phyloP scores from a whole-genome alignment of 2,329 filamentous ascomycete genomes.

The Capronia americana region DNA sequence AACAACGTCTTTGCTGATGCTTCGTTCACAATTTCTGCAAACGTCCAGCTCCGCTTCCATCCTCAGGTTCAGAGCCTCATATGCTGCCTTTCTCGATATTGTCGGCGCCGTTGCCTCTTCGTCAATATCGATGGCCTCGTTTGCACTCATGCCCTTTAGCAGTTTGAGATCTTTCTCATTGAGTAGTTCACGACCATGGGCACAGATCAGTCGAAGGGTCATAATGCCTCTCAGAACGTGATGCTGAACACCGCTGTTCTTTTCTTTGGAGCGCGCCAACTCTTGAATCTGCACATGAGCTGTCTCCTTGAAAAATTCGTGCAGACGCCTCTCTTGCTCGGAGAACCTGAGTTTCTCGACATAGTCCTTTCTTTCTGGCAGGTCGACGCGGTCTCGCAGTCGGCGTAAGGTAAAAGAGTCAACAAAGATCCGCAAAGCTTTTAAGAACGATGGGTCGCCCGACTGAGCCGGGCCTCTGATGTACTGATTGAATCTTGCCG shows the following conservation, averaged over 20 bases:
- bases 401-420: constrained; percentile 93
- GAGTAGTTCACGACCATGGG: constrained; percentile 90
- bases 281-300: constrained; percentile 80
- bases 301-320: constrained; percentile 83
- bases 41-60: constrained; percentile 77
- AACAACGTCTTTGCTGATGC: constrained; percentile 60
- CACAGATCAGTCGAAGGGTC: constrained; percentile 86
- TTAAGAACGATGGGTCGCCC: constrained; percentile 81
- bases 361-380: constrained; percentile 75
- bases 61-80: constrained; percentile 84
- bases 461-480: constrained; percentile 87
- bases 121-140: constrained; percentile 87
- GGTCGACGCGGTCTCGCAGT: constrained; percentile 86
- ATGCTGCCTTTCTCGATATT: constrained; percentile 75
- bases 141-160: constrained; percentile 79
- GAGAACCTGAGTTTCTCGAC: constrained; percentile 78
- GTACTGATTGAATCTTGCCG: constrained; percentile 74
- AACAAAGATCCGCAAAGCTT: constrained; percentile 85
- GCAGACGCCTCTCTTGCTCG: constrained; percentile 74
- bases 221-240: constrained; percentile 92
- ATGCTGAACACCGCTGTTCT: constrained; percentile 71
- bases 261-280: constrained; percentile 71
- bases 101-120: constrained; percentile 67
- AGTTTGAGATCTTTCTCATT: constrained; percentile 81
- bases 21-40: constrained; percentile 73